phyloP scores from a whole-genome alignment of 2,329 filamentous ascomycete genomes.

The Botrytis paeoniae region DNA sequence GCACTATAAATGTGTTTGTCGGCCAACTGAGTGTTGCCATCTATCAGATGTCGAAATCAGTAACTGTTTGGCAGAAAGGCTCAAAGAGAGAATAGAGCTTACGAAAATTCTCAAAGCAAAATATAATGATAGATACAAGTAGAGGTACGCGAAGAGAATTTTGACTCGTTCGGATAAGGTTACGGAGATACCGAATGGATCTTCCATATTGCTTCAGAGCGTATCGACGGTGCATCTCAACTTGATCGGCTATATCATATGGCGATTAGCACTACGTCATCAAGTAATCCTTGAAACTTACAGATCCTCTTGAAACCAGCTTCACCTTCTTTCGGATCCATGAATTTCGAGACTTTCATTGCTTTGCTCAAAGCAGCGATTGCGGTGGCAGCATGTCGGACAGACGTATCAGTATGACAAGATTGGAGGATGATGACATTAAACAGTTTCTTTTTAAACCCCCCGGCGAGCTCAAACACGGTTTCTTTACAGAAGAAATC shows the following conservation, averaged over 20 bases:
- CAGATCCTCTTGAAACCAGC: constrained; percentile 1
- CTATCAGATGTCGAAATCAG: background rate
- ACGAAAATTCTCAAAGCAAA: constrained; percentile 28
- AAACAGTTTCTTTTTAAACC: constrained; percentile 24
- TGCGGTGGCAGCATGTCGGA: constrained; percentile 24
- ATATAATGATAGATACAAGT: constrained; percentile 30
- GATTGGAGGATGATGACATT: constrained; percentile 26
- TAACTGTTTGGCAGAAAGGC: background rate
- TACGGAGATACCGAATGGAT: constrained; percentile 25
- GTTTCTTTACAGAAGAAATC: constrained; percentile 27
- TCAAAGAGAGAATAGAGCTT: background rate
- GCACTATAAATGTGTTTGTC: constrained; percentile 24
- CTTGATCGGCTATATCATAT: background rate
- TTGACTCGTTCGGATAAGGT: constrained; percentile 13
- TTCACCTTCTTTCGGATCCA: constrained; percentile 1
- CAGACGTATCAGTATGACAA: constrained; percentile 22
- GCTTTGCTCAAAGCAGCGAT: constrained; percentile 29
- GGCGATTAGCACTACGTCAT: background rate
- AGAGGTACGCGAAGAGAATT: constrained; percentile 27
- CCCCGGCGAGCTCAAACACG: constrained; percentile 24
- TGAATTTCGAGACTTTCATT: constrained; percentile 1
- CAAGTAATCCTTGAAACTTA: background rate
- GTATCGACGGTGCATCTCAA: constrained; percentile 24
- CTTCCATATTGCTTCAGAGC: constrained; percentile 27
- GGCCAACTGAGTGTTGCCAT: constrained; percentile 25